Evolutionary conservation across 305 asterid species (phyloP).

Genomic region (Salvia sclarea): DNA sequence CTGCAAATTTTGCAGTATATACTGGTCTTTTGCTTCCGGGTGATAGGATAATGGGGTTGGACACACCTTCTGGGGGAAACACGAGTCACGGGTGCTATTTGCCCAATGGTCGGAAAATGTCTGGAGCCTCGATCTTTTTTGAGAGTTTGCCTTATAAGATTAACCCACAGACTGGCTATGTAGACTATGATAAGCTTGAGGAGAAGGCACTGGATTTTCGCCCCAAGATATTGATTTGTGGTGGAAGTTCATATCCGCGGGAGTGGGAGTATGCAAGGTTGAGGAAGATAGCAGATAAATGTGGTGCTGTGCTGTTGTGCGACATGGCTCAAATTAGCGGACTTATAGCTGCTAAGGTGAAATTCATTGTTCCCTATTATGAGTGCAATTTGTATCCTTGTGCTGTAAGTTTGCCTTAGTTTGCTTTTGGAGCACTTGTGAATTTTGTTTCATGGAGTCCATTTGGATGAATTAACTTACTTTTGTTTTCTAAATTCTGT

Average conservation of each 20-base stretch:
- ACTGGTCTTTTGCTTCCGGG: conserved; percentile 88
- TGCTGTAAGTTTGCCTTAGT: neutral
- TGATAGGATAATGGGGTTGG: conserved; percentile 97
- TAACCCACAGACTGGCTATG: conserved; percentile 81
- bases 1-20: conserved; percentile 94
- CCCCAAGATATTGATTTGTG: conserved; percentile 94
- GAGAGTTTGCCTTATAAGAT: conserved; percentile 89
- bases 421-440: neutral
- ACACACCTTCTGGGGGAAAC: conserved; percentile 97
- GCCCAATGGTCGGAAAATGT: conserved; percentile 93
- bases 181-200: conserved; percentile 92
- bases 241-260: conserved; percentile 94
- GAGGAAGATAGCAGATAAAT: conserved; percentile 66
- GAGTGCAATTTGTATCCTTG: neutral
- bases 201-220: conserved; percentile 95
- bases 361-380: conserved; percentile 6
- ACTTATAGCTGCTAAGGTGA: conserved; percentile 76
- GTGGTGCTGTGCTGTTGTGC: conserved; percentile 71
- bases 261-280: conserved; percentile 89
- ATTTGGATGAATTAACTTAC: conserved; percentile 15
- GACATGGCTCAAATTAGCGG: conserved; percentile 93
- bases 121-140: conserved; percentile 93
- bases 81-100: conserved; percentile 92
- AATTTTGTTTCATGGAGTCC: neutral
- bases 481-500: neutral